Percentiles rank a stretch among this genome's conserved stretches.
These are phyloP conservation scores for Gossypium longicalyx DNA, from an alignment of 345 rosid genomes.

Conservation along the genomic window DNA sequence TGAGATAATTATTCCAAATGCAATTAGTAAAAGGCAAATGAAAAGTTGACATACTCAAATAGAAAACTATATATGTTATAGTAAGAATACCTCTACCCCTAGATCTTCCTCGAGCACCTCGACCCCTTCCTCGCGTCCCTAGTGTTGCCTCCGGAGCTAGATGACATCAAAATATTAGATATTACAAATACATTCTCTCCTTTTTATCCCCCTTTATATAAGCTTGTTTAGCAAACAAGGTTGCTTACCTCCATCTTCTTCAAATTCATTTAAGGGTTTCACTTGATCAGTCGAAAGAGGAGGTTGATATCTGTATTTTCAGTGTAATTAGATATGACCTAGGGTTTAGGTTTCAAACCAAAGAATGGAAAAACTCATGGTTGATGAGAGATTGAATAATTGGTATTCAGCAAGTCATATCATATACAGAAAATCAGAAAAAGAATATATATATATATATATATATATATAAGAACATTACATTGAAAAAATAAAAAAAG, in stretches of 20 bases:
- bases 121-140: slow-evolving; percentile 24
- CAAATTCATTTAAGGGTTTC: slow-evolving; percentile 32
- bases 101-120: slow-evolving; percentile 31
- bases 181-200: not conserved
- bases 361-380: not conserved
- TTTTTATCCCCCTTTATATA: not conserved
- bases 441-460: too few species aligned
- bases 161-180: slow-evolving; percentile 10
- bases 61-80: not conserved
- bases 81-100: slow-evolving; percentile 30
- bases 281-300: slow-evolving; percentile 36
- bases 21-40: not conserved
- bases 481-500: not conserved
- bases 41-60: not conserved
- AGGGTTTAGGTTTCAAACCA: not conserved
- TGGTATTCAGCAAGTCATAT: not conserved
- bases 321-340: not conserved
- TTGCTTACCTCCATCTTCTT: slow-evolving; percentile 29
- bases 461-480: not conserved
- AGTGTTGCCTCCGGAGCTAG: slow-evolving; percentile 21
- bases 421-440: not conserved
- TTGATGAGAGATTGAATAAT: not conserved
- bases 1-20: not conserved
- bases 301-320: slow-evolving; percentile 29
- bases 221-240: not conserved